These are phyloP conservation scores for Termitomyces sp. DNA, from an alignment of 768 basidiomycete species.

Conservation along the genomic window DNA sequence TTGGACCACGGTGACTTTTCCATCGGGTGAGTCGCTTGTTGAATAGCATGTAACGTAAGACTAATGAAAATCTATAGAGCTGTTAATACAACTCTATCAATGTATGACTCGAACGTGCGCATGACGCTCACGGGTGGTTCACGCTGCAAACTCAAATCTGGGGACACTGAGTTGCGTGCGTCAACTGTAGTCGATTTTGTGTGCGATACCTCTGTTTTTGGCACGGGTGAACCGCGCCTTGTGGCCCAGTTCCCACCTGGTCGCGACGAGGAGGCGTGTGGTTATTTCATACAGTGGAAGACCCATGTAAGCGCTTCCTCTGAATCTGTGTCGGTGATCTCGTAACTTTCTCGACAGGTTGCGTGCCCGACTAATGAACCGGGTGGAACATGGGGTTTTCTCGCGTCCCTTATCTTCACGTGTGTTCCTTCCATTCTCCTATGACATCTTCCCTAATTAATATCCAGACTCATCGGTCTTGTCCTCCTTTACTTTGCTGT, in stretches of 20 bases:
- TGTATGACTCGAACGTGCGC: conserved; percentile 49
- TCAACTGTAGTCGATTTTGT: conserved; percentile 73
- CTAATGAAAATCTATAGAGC: conserved; percentile 28
- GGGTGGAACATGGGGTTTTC: conserved; percentile 42
- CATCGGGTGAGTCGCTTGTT: conserved; percentile 49
- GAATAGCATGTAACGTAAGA: not conserved
- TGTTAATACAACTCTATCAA: conserved; percentile 58
- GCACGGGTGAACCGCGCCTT: conserved; percentile 47
- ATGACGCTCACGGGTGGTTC: conserved; percentile 62
- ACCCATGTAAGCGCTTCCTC: conserved; percentile 53
- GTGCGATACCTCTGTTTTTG: conserved; percentile 64
- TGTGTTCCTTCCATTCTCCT: conserved; percentile 30
- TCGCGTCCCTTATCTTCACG: conserved; percentile 55
- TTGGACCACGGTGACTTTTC: conserved; percentile 64
- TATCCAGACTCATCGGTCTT: conserved; percentile 45
- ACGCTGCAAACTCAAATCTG: conserved; percentile 44
- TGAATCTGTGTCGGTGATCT: not conserved
- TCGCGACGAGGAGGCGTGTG: conserved; percentile 62
- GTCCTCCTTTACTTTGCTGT: conserved; percentile 61
- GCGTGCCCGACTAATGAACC: conserved; percentile 70
- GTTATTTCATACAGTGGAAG: conserved; percentile 80
- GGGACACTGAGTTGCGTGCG: conserved; percentile 36
- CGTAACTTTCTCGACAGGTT: conserved; percentile 31
- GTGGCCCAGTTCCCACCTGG: conserved; percentile 65
- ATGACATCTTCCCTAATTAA: not conserved